Evolutionary conservation across 768 basidiomycete species (phyloP).

Genomic region (Coprinopsis sp.): DNA sequence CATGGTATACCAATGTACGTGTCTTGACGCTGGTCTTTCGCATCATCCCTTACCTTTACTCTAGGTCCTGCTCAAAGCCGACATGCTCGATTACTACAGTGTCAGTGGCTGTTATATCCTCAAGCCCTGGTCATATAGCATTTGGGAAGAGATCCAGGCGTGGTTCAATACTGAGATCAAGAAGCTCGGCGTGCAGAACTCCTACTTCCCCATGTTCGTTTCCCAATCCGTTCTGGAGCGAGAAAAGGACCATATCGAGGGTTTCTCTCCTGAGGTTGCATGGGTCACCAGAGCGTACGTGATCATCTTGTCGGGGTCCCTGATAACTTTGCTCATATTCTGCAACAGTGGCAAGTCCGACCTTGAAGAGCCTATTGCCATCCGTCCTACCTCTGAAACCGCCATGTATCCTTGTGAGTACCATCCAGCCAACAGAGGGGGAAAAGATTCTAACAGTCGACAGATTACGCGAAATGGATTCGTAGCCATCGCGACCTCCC

Average conservation of each 20-base stretch:
- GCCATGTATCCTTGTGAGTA: constrained; percentile 96
- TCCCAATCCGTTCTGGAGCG: constrained; percentile 87
- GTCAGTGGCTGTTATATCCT: constrained; percentile 99
- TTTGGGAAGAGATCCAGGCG: constrained; percentile 94
- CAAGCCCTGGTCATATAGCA: constrained; percentile 94
- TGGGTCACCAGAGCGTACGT: constrained; percentile 97
- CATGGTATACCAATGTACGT: constrained; percentile 91
- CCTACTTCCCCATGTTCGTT: constrained; percentile 99
- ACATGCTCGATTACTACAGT: constrained; percentile 99
- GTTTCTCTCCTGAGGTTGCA: constrained; percentile 99
- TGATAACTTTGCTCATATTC: not conserved
- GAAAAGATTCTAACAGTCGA: not conserved
- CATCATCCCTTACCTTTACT: constrained; percentile 7
- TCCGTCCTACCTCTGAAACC: constrained; percentile 97
- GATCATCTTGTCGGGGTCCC: not conserved
- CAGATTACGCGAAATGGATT: constrained; percentile 99
- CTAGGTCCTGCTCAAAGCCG: constrained; percentile 94
- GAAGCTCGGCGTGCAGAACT: constrained; percentile 92
- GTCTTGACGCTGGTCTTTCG: constrained; percentile 17
- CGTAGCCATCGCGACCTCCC: constrained; percentile 96
- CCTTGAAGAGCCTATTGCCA: constrained; percentile 94
- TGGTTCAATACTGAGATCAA: constrained; percentile 96
- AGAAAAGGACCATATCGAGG: constrained; percentile 98
- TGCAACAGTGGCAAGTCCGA: constrained; percentile 76
- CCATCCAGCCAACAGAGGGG: too few species aligned